Conservation (phyloP, 768 basidiomycete species). For the Lentinula edodes region DNA sequence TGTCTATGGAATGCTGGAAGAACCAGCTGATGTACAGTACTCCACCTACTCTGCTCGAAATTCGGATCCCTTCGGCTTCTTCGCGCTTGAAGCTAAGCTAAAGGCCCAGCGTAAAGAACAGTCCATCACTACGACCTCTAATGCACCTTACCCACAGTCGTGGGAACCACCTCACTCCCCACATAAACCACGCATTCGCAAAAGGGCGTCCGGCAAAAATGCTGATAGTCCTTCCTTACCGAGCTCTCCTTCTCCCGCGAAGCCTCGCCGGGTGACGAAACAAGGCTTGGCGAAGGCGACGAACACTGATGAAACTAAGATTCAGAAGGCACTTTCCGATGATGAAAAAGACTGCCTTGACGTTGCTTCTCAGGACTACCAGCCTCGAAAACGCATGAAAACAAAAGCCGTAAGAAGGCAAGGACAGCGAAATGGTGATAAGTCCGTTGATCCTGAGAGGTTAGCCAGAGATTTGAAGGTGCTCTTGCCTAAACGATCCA, state of each 20-base stretch:
- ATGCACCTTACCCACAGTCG: not conserved
- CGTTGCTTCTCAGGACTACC: not conserved
- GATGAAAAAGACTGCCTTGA: not conserved
- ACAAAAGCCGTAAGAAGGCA: not conserved
- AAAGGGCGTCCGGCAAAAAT: not conserved
- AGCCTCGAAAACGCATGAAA: not conserved
- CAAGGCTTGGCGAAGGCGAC: not conserved
- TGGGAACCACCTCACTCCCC: conserved; percentile 4
- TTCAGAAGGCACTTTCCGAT: not conserved
- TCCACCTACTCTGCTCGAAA: not conserved
- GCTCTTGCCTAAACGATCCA: conserved; percentile 7
- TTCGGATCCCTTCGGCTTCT: conserved; percentile 55
- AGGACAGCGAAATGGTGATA: not conserved
- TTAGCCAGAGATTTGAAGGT: conserved; percentile 4
- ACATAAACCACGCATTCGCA: conserved; percentile 6
- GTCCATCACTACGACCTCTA: not conserved
- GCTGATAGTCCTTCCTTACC: not conserved
- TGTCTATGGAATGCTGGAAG: conserved; percentile 6
- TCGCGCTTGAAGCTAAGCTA: conserved; percentile 46
- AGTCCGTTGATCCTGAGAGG: not conserved
- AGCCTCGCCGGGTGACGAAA: conserved; percentile 2
- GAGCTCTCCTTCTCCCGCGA: conserved; percentile 8
- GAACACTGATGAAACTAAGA: not conserved
- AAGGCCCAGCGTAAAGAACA: conserved; percentile 33
- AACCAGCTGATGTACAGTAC: conserved; percentile 9